A percentile compares a stretch with the other conserved stretches of the same genome.
Conservation (phyloP, 106 monocot species). For the Amphibolis antarctica region DNA sequence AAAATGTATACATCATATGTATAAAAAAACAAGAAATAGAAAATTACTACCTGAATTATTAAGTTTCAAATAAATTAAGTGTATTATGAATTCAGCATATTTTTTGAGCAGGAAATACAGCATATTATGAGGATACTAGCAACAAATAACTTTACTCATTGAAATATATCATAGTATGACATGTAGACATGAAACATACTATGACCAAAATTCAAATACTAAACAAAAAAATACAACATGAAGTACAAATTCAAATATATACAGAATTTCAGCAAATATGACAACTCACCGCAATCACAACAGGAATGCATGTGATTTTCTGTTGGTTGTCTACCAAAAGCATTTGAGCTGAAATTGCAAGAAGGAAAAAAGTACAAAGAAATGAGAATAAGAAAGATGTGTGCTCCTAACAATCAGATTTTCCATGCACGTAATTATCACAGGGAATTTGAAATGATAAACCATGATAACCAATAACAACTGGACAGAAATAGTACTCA, state of each 20-base stretch:
- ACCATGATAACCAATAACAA: too few relatives aligned
- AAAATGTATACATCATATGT: too few relatives aligned
- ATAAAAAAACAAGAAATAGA: too few relatives aligned
- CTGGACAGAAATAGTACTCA: too few relatives aligned
- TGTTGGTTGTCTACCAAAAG: constrained; percentile 47
- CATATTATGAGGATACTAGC: too few relatives aligned
- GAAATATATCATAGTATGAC: too few relatives aligned
- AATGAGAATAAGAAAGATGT: not conserved
- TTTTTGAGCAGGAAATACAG: too few relatives aligned
- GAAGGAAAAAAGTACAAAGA: constrained; percentile 8
- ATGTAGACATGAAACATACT: not conserved
- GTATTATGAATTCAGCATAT: too few relatives aligned
- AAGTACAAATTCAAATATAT: not conserved
- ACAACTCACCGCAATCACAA: constrained; percentile 76
- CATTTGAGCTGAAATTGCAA: constrained; percentile 65
- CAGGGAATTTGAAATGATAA: too few relatives aligned
- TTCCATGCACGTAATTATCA: not conserved
- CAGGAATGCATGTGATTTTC: constrained; percentile 72
- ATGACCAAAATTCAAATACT: not conserved
- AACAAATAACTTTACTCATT: too few relatives aligned
- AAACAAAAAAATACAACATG: not conserved
- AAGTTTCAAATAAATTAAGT: too few relatives aligned
- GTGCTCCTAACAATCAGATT: not conserved
- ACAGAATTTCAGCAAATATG: not conserved
- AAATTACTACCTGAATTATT: too few relatives aligned